These are phyloP conservation scores for Podospora bellae-mahoneyi DNA, from an alignment of 495 filamentous ascomycete species.

Conservation along the genomic window DNA sequence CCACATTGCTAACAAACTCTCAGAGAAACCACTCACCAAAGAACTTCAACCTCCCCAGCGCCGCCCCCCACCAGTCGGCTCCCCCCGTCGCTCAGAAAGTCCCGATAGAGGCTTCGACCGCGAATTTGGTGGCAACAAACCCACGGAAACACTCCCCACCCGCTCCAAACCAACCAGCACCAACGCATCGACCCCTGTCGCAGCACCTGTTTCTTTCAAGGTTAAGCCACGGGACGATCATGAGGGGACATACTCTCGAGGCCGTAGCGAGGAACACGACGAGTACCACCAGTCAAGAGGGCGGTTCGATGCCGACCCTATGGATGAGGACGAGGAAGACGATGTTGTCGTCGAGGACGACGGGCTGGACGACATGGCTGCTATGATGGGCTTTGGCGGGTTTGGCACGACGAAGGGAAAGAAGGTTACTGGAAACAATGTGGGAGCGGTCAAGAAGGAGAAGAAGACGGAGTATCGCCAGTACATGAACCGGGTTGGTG, in stretches of 20 bases:
- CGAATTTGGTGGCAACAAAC: not conserved
- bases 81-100: slow-evolving; percentile 25
- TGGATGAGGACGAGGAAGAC: slow-evolving; percentile 47
- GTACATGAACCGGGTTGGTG: slow-evolving; percentile 98
- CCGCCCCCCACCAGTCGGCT: slow-evolving; percentile 33
- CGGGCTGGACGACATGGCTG: slow-evolving; percentile 68
- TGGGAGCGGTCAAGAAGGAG: slow-evolving; percentile 82
- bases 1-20: not conserved
- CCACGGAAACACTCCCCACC: slow-evolving; percentile 23
- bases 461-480: slow-evolving; percentile 95
- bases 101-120: slow-evolving; percentile 6
- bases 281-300: slow-evolving; percentile 19
- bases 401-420: slow-evolving; percentile 88
- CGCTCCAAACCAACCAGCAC: slow-evolving; percentile 34
- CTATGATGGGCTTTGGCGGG: slow-evolving; percentile 80
- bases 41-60: slow-evolving; percentile 16
- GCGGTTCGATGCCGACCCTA: slow-evolving; percentile 37
- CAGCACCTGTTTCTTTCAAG: slow-evolving; percentile 36
- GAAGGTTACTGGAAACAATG: slow-evolving; percentile 86
- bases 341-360: slow-evolving; percentile 60
- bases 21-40: slow-evolving; percentile 32
- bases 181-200: slow-evolving; percentile 37
- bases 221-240: slow-evolving; percentile 39
- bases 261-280: slow-evolving; percentile 23
- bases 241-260: slow-evolving; percentile 14